Percentiles rank a stretch among this genome's conserved stretches.
Evolutionary conservation across 2,329 filamentous ascomycete species (phyloP).

Genomic region (Polychaeton citri): DNA sequence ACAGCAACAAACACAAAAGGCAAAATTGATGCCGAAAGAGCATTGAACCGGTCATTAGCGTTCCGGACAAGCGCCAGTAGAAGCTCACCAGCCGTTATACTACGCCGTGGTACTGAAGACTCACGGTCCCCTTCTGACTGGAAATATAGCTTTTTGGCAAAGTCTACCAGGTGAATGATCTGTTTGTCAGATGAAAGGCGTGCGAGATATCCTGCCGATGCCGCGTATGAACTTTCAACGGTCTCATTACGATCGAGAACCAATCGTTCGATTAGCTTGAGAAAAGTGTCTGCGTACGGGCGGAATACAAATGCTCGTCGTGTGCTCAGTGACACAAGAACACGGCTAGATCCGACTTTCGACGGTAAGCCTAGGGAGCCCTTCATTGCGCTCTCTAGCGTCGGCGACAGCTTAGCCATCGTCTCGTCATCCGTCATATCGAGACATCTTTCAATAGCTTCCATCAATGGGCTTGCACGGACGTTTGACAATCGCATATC

Average conservation of each 20-base stretch:
- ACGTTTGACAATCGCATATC: conserved; percentile 71
- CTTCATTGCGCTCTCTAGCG: conserved; percentile 68
- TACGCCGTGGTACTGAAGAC: conserved; percentile 21
- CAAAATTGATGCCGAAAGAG: conserved; percentile 59
- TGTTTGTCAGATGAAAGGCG: conserved; percentile 47
- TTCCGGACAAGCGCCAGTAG: conserved; percentile 71
- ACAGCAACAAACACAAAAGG: conserved; percentile 82
- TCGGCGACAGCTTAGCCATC: conserved; percentile 61
- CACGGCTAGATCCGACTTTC: conserved; percentile 79
- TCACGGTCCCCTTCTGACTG: conserved; percentile 59
- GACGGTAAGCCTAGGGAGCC: conserved; percentile 80
- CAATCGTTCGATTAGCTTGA: conserved; percentile 66
- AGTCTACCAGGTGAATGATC: conserved; percentile 40
- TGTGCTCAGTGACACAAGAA: conserved; percentile 74
- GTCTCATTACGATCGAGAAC: conserved; percentile 88
- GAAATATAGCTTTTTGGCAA: conserved; percentile 61
- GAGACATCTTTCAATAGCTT: conserved; percentile 79
- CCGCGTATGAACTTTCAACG: conserved; percentile 78
- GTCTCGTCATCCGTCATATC: conserved; percentile 66
- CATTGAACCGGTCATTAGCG: conserved; percentile 75
- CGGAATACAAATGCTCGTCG: conserved; percentile 62
- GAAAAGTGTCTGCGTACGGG: conserved; percentile 60
- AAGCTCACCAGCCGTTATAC: conserved; percentile 71
- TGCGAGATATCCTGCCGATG: conserved; percentile 73
- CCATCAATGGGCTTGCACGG: conserved; percentile 75